Evolutionary conservation across 352 stramenopile species (phyloP), one percentile per base, ranked within the genome.

Genomic region (Phytophthora constricta): DNA sequence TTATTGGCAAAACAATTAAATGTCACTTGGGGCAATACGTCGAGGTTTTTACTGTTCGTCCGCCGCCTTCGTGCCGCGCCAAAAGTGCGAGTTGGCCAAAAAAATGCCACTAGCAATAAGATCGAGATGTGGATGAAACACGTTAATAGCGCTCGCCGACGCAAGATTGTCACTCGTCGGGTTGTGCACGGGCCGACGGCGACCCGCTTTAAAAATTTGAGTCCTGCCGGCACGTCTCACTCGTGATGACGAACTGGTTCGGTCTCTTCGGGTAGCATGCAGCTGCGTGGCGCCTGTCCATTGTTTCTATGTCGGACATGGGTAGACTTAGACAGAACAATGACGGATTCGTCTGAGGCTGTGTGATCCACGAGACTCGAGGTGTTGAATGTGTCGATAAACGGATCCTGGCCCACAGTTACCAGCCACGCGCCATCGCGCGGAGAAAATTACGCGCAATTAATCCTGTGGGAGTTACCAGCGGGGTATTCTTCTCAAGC

Each of bases 361-460:
- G 77, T 70, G 5, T 47, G 37, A 13, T 42, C 52, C 11, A 22
- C 11, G 17, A 65, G 48, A 41, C 11, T 54, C 7, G 54, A 55
- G 16, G 81, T 86, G 34, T 82, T 58, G 61, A 86, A 90, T 25
- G 90, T 37, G 56, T 90, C 70, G 25, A 92, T 68, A 39, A 79
- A 88, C 52, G 92, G 72, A 55, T 90, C 81, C 25, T 88, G 76
- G 0, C 70, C 72, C 23, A 94, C 84, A 0, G 87, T 89, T 39
- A 93, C 77, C 23, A 95, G 52, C 54, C 82, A 78, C 0, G 66
- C 51, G 4, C 87, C 87, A 16, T 68, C 70, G 19, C 26, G 31
- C 0, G 88, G 88, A 25, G 85, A 91, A 48, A 95, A 92, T 53
- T 92, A 85, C 2, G 86, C 89, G 41, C 80, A 91, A 59, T 91